Base-by-base conservation (phyloP, 495 filamentous ascomycete species). In the Echria macrotheca region DNA sequence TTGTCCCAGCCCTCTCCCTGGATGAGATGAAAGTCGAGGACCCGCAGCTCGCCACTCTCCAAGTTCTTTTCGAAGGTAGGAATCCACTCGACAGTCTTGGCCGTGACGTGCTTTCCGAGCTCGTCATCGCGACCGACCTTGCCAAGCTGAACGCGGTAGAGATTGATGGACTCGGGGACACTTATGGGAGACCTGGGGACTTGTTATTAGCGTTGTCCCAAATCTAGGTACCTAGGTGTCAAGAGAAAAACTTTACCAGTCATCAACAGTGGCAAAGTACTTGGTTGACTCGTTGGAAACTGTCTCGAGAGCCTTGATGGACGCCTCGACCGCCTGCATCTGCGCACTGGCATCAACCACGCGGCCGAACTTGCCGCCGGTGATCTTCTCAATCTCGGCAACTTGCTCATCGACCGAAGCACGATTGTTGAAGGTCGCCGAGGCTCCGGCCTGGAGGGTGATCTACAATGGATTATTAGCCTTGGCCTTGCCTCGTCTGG, bases 251-350 rank as follows among this genome's bases (percentile, higher is more conserved):
- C 36, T 48, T 33, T 54, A 71, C 73, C 69, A 72, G 41, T 69
- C 70, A 57, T 72, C 67, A 2, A 63, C 70, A 0, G 71, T 72
- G 3, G 64, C 43, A 44, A 71, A 71, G 22, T 63, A 65, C 49
- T 73, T 74, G 7, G 36, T 10, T 17, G 35, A 28, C 12, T 38
- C 55, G 5, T 38, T 49, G 15, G 55, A 61, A 7, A 66, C 21
- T n/a, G 49, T 47, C 19, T 52, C 36, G 6, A 69, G 57, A 19
- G 64, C 64, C 41, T 54, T 49, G 29, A 64, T 44, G 11, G 63
- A 67, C 2, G 70, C 44, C n/a, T 64, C 57, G 11, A 59, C 48
- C 25, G 59, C 56, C 31, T 61, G 52, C 1, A 64, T 60, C 31
- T 61, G 52, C 1, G 65, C 61, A 29, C 65, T 67, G 1, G 72